Conservation (phyloP, 2,329 filamentous ascomycete species). For the Sporothrix globosa region DNA sequence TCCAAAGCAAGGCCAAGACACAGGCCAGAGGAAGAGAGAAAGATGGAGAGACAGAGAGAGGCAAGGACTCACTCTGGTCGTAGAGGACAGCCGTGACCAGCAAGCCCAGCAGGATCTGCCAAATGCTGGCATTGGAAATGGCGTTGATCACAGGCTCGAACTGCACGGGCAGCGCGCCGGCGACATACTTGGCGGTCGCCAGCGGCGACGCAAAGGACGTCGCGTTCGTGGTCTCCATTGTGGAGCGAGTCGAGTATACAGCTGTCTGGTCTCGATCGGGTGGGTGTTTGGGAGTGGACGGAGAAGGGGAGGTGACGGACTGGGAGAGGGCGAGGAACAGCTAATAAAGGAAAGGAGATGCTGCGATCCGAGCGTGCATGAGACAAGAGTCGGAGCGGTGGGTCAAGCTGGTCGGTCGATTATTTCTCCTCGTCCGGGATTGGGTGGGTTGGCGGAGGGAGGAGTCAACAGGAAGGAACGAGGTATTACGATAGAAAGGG, state of each 20-base stretch:
- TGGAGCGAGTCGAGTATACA: slow-evolving; percentile 2
- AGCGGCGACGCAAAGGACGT: slow-evolving; percentile 68
- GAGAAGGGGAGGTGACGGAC: not conserved
- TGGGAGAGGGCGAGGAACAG: not conserved
- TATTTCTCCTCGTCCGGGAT: slow-evolving; percentile 30
- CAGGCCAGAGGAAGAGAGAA: slow-evolving; percentile 31
- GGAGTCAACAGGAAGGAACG: not conserved
- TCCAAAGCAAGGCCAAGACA: too few species aligned
- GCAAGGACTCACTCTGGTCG: slow-evolving; percentile 73
- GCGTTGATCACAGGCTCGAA: slow-evolving; percentile 59
- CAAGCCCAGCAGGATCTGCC: slow-evolving; percentile 70
- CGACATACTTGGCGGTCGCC: slow-evolving; percentile 59
- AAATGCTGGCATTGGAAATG: slow-evolving; percentile 60
- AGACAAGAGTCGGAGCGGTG: not conserved
- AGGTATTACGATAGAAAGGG: not conserved
- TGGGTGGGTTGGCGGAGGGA: slow-evolving; percentile 4
- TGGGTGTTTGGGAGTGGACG: not conserved
- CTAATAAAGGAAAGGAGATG: slow-evolving; percentile 9
- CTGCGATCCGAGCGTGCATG: slow-evolving; percentile 18
- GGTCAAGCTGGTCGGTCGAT: slow-evolving; percentile 22
- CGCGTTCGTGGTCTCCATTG: slow-evolving; percentile 54
- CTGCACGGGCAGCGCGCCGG: slow-evolving; percentile 57
- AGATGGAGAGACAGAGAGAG: not conserved
- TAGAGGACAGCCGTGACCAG: slow-evolving; percentile 75
- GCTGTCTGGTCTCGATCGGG: not conserved